phyloP scores from a whole-genome alignment of 768 basidiomycete genomes.

The Paxillus rubicundulus region DNA sequence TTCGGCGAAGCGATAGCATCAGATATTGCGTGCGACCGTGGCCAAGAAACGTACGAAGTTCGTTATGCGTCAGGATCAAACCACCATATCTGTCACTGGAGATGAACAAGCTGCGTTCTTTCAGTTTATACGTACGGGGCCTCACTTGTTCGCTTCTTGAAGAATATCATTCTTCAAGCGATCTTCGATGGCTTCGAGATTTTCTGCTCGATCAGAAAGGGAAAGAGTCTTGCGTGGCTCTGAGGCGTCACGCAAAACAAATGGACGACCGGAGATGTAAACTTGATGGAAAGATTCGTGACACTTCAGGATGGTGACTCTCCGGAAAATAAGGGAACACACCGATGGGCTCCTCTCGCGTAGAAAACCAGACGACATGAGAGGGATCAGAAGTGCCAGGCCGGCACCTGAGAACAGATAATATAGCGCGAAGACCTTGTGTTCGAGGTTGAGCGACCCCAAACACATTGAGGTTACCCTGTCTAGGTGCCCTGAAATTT shows the following conservation, averaged over 20 bases:
- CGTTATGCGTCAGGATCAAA: slow-evolving; percentile 89
- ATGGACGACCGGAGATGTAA: slow-evolving; percentile 89
- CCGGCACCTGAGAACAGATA: slow-evolving; percentile 77
- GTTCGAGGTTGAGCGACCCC: slow-evolving; percentile 95
- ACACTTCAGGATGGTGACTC: not conserved
- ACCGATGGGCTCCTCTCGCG: slow-evolving; percentile 94
- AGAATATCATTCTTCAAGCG: slow-evolving; percentile 90
- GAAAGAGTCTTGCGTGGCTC: slow-evolving; percentile 76
- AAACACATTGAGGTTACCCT: slow-evolving; percentile 83
- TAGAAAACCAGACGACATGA: slow-evolving; percentile 93
- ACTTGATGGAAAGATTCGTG: slow-evolving; percentile 41
- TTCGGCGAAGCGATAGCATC: slow-evolving; percentile 1
- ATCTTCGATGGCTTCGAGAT: slow-evolving; percentile 88
- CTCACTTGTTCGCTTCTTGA: slow-evolving; percentile 71
- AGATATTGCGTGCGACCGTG: not conserved
- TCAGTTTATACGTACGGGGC: not conserved
- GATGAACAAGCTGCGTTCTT: slow-evolving; percentile 4
- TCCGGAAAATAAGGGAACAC: slow-evolving; percentile 26
- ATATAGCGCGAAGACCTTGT: slow-evolving; percentile 85
- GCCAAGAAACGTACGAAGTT: slow-evolving; percentile 56
- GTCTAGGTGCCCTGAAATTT: slow-evolving; percentile 84
- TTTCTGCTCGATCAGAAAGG: slow-evolving; percentile 90
- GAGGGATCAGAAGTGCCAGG: slow-evolving; percentile 62
- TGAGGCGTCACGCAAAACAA: slow-evolving; percentile 85
- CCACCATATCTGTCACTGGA: slow-evolving; percentile 69